Evolutionary conservation across 2,329 filamentous ascomycete species (phyloP), one percentile per base, ranked within the genome.

Genomic region (Epichloe gansuensis): DNA sequence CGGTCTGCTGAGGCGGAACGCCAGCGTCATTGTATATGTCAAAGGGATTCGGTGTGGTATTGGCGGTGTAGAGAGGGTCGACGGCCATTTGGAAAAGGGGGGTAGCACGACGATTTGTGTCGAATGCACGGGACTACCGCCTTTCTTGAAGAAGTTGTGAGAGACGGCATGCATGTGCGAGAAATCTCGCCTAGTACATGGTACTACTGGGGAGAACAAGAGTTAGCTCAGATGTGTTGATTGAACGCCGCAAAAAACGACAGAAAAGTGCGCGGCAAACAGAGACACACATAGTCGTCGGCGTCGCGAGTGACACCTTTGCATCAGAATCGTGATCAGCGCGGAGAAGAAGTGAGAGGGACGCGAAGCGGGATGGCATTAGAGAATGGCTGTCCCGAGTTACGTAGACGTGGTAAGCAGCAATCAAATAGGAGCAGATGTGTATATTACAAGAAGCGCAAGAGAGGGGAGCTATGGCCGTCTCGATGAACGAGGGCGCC

Each of bases 11-110:
- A 45, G 57, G 56, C 47, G 65, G 48, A 35, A 62, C 53, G 36
- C 63, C 59, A 57, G 68, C 68, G 66, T 80, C 76, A 60, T 68
- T 74, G 60, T 77, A 77, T 49, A 80, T 77, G 58, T 78, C 72
- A 67, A 80, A 80, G 55, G 75, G 72, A 53, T 72, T 71, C 56
- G 64, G 65, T 58, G 67, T 66, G 58, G 69, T 63, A 38, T 70
- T 65, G 55, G 69, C 64, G 55, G 69, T 63, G 51, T 76, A 71
- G 64, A 74, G 73, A 48, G 72, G 68, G 67, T 71, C 66, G 60
- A 71, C 69, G 63, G 74, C 77, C 76, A 81, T 80, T 73, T 38
- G 41, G 49, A 31, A 8, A 4, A 35, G 42, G 15, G 3, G 3
- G 40, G 7, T 31, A 49, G 12, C 1, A 17, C 7, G 38, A 36